Conservation (phyloP, 2,329 filamentous ascomycete species). For the Microascus cirrosus region DNA sequence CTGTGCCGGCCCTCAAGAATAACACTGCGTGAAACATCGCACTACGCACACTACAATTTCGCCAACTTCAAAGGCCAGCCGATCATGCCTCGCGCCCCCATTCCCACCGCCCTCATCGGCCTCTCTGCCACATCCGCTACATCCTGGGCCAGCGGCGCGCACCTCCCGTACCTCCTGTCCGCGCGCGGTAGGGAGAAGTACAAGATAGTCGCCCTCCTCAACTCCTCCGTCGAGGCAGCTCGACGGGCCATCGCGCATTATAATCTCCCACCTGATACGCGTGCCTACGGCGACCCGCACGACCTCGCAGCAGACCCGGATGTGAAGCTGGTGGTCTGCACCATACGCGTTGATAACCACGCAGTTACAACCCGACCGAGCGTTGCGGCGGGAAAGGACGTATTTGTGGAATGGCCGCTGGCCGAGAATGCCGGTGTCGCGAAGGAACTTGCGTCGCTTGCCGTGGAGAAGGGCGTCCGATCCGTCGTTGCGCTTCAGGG, state of each 20-base stretch:
- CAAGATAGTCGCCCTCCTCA: constrained; percentile 38
- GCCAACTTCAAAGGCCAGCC: background rate
- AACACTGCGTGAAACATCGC: no score
- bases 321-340: constrained; percentile 43
- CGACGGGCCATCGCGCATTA: constrained; percentile 29
- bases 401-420: constrained; percentile 49
- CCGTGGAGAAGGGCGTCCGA: constrained; percentile 17
- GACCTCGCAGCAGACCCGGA: constrained; percentile 27
- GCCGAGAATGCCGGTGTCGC: constrained; percentile 29
- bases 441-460: constrained; percentile 25
- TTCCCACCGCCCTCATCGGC: constrained; percentile 46
- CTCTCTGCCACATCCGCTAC: constrained; percentile 39
- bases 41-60: no score
- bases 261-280: constrained; percentile 25
- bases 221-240: constrained; percentile 33
- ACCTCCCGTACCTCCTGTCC: constrained; percentile 27
- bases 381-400: constrained; percentile 36
- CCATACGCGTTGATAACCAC: constrained; percentile 43
- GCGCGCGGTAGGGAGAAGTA: constrained; percentile 28
- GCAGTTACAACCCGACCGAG: constrained; percentile 30
- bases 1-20: no score
- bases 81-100: constrained; percentile 17
- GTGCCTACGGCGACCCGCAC: constrained; percentile 37
- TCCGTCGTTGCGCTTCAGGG: constrained; percentile 42
- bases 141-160: constrained; percentile 35